These are phyloP conservation scores for Rubia tinctorum DNA, from an alignment of 305 asterid species.

Conservation along the genomic window DNA sequence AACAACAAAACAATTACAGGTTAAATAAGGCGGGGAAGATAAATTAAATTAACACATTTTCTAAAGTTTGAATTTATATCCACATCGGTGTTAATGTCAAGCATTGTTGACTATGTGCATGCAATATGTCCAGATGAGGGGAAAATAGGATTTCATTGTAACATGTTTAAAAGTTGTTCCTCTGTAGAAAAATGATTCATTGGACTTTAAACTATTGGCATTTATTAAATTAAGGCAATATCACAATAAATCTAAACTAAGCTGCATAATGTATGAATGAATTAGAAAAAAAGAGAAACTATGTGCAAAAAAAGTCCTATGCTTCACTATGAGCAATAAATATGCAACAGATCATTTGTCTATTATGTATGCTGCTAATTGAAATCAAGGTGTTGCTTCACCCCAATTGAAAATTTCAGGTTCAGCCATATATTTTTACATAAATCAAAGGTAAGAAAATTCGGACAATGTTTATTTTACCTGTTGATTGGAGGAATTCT, in stretches of 20 bases:
- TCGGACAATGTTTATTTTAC: constrained; percentile 17
- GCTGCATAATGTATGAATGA: background rate
- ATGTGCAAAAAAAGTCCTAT: constrained; percentile 24
- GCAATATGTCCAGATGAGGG: background rate
- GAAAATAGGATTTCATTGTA: background rate
- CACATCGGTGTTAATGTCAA: background rate
- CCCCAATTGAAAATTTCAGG: background rate
- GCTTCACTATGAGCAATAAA: constrained; percentile 24
- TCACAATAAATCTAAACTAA: background rate
- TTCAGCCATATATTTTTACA: background rate
- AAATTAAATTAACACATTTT: background rate
- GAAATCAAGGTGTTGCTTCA: background rate
- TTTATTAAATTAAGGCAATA: background rate
- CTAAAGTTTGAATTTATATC: background rate
- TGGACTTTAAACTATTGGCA: background rate
- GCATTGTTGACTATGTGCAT: background rate
- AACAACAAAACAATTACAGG: constrained; percentile 9
- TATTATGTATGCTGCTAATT: constrained; percentile 4
- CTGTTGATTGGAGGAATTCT: constrained; percentile 36
- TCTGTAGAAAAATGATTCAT: background rate
- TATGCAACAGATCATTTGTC: constrained; percentile 17
- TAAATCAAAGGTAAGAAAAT: background rate
- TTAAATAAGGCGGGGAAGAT: background rate
- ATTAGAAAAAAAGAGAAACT: background rate
- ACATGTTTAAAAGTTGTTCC: background rate